A percentile compares a stretch with the other conserved stretches of the same genome.
phyloP scores from a whole-genome alignment of 2,329 filamentous ascomycete species.

The Mycosphaerella sp. region DNA sequence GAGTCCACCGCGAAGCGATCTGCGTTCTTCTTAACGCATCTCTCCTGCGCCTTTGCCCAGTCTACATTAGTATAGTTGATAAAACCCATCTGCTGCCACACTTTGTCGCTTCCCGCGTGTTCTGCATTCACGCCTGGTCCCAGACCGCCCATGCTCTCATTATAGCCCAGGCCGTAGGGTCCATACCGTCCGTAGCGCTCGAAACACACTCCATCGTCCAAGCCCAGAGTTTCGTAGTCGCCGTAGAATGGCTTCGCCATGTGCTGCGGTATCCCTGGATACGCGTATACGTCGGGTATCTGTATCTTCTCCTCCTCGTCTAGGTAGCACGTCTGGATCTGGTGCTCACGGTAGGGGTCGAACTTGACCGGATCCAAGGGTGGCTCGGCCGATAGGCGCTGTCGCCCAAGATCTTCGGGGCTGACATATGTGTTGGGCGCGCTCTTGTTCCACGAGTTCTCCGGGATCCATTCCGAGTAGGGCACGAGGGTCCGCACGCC shows the following conservation, averaged over 20 bases:
- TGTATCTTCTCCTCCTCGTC: conserved; percentile 52
- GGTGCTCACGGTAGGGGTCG: conserved; percentile 45
- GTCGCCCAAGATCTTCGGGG: conserved; percentile 28
- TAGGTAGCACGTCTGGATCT: conserved; percentile 57
- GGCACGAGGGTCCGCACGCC: conserved; percentile 44
- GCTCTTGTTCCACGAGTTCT: conserved; percentile 42
- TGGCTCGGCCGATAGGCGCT: conserved; percentile 20
- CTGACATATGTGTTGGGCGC: conserved; percentile 26
- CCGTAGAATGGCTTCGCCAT: conserved; percentile 45
- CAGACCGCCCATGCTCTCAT: conserved; percentile 42
- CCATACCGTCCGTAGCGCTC: conserved; percentile 47
- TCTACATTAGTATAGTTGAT: conserved; percentile 45
- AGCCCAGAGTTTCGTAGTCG: conserved; percentile 43
- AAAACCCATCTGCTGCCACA: conserved; percentile 44
- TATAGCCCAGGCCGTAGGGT: conserved; percentile 48
- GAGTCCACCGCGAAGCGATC: conserved; percentile 38
- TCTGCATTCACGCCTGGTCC: conserved; percentile 41
- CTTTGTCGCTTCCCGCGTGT: conserved; percentile 40
- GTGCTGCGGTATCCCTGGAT: conserved; percentile 49
- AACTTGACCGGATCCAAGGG: conserved; percentile 38
- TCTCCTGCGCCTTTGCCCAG: conserved; percentile 45
- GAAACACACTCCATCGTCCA: conserved; percentile 46
- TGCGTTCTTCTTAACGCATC: conserved; percentile 47
- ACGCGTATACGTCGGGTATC: conserved; percentile 60
- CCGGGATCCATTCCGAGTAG: conserved; percentile 38